These are phyloP conservation scores for Blastobotrys arbuscula DNA, from an alignment of 1,139 yeast species.

Conservation along the genomic window DNA sequence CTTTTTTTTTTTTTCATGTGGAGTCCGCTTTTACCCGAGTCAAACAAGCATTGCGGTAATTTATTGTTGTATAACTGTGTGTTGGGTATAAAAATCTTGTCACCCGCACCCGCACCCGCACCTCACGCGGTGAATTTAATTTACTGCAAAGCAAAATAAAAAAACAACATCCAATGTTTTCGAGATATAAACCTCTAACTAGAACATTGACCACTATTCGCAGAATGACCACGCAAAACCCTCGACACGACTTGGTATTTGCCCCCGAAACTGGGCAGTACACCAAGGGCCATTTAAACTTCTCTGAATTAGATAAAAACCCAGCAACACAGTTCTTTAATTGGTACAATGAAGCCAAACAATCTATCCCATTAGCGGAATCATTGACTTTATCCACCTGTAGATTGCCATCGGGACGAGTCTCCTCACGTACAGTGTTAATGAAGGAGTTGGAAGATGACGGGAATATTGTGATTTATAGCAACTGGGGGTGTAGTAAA, in stretches of 20 bases:
- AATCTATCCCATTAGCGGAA: conserved; percentile 63
- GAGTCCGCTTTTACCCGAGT: no score
- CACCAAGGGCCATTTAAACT: conserved; percentile 57
- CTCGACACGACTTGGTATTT: conserved; percentile 27
- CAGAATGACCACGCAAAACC: no score
- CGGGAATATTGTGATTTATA: conserved; percentile 77
- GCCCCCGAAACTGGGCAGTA: conserved; percentile 93
- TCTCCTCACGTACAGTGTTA: conserved; percentile 75
- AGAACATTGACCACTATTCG: no score
- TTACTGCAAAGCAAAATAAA: no score
- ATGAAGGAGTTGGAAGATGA: conserved; percentile 81
- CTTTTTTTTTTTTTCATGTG: no score
- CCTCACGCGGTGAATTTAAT: no score
- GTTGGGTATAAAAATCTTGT: no score
- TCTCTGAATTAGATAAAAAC: conserved; percentile 45
- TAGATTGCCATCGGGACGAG: conserved; percentile 77
- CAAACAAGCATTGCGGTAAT: no score
- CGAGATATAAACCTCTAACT: no score
- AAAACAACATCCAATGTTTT: no score
- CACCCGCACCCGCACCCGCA: no score
- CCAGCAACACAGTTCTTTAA: conserved; percentile 74
- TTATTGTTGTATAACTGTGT: no score
- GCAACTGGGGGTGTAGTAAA: conserved; percentile 86
- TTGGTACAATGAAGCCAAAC: conserved; percentile 83
- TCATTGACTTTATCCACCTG: conserved; percentile 81